Percentiles rank a stretch among this genome's conserved stretches.
phyloP scores from a whole-genome alignment of 495 filamentous ascomycete species.

The Penicillium silybi region DNA sequence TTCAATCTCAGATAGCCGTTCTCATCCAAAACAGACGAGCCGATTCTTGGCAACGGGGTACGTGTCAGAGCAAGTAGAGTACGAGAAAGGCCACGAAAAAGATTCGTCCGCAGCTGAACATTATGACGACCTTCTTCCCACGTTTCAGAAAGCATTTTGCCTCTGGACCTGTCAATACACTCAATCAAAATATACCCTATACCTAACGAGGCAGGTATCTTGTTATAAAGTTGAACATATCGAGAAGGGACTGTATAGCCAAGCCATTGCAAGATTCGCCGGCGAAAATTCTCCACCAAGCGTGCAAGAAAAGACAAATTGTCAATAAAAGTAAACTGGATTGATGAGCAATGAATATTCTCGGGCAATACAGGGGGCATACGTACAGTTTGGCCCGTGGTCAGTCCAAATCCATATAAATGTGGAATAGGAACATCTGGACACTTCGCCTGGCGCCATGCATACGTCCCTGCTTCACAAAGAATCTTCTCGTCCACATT shows the following conservation, averaged over 20 bases:
- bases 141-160: conserved; percentile 32
- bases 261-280: conserved; percentile 16
- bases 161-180: conserved; percentile 22
- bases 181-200: conserved; percentile 35
- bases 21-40: conserved; percentile 22
- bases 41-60: conserved; percentile 23
- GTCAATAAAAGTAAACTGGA: conserved; percentile 31
- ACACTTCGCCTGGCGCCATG: conserved; percentile 15
- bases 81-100: conserved; percentile 27
- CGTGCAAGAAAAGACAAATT: conserved; percentile 23
- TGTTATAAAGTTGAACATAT: conserved; percentile 20
- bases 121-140: conserved; percentile 24
- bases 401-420: conserved; percentile 34
- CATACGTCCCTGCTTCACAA: conserved; percentile 31
- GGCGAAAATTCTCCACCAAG: conserved; percentile 19
- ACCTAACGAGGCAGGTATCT: background rate
- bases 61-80: conserved; percentile 21
- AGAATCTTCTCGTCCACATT: conserved; percentile 36
- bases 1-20: conserved; percentile 20
- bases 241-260: conserved; percentile 20
- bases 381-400: conserved; percentile 24
- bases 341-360: background rate
- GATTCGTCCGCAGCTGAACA: conserved; percentile 14
- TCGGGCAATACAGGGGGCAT: background rate
- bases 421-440: conserved; percentile 20